Conservation (phyloP, 495 filamentous ascomycete species). For the Lophium mytilinum region DNA sequence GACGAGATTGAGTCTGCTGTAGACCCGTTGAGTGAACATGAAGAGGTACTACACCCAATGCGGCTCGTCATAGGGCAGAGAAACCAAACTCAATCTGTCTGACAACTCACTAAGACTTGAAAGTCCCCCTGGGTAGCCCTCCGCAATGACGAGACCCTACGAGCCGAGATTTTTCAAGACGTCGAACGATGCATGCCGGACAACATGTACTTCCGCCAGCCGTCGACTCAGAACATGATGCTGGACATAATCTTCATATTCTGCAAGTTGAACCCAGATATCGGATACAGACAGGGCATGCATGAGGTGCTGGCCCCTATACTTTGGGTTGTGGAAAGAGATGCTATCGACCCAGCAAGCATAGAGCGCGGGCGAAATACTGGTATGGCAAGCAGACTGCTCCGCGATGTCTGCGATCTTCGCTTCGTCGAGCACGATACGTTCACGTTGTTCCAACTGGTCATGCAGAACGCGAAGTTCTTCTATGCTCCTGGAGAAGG, state of each 20-base stretch:
- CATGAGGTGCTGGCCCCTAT: slow-evolving; percentile 91
- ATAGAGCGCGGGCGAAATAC: slow-evolving; percentile 1
- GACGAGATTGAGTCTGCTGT: slow-evolving; percentile 63
- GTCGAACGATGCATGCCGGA: slow-evolving; percentile 91
- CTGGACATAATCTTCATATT: slow-evolving; percentile 88
- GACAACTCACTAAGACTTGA: slow-evolving; percentile 38
- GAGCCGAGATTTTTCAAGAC: slow-evolving; percentile 91
- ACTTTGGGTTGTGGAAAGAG: slow-evolving; percentile 76
- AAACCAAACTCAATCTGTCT: slow-evolving; percentile 19
- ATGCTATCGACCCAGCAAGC: slow-evolving; percentile 54
- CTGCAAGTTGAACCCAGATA: slow-evolving; percentile 81
- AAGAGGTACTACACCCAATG: slow-evolving; percentile 50
- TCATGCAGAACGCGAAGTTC: slow-evolving; percentile 79
- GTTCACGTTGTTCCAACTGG: slow-evolving; percentile 70
- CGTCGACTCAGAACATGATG: slow-evolving; percentile 69
- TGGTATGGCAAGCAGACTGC: slow-evolving; percentile 37
- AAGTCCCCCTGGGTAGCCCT: slow-evolving; percentile 87
- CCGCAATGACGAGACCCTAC: slow-evolving; percentile 72
- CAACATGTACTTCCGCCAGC: slow-evolving; percentile 77
- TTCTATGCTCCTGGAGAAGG: slow-evolving; percentile 67
- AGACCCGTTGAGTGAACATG: slow-evolving; percentile 83
- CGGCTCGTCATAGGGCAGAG: background rate
- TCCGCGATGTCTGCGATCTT: slow-evolving; percentile 59
- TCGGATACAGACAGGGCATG: slow-evolving; percentile 95
- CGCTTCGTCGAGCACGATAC: slow-evolving; percentile 81